A percentile compares a stretch with the other conserved stretches of the same genome.
These are phyloP conservation scores for Magnusiomyces clavatus DNA, from an alignment of 1,139 yeast genomes.

Conservation along the genomic window DNA sequence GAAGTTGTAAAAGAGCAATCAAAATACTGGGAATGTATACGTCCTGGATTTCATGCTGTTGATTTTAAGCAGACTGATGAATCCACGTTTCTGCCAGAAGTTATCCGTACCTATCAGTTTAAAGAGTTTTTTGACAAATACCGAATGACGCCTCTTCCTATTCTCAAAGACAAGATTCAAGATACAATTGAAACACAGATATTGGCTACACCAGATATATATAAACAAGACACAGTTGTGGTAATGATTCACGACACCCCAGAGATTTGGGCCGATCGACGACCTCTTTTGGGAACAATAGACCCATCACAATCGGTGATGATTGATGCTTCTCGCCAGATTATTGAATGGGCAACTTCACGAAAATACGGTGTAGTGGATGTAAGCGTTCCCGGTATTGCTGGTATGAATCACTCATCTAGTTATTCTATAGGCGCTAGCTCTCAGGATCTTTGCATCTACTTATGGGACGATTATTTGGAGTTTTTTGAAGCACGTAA, in stretches of 20 bases:
- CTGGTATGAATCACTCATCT: constrained; percentile 20
- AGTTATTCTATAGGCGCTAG: constrained; percentile 18
- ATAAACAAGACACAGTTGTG: constrained; percentile 49
- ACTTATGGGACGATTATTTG: constrained; percentile 86
- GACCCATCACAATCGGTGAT: constrained; percentile 64
- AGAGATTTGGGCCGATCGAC: constrained; percentile 82
- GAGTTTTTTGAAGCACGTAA: constrained; percentile 62
- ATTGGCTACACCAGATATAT: constrained; percentile 67
- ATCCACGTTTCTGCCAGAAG: constrained; percentile 35
- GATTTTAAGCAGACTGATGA: constrained; percentile 17
- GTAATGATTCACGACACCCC: constrained; percentile 87
- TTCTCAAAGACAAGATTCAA: constrained; percentile 37
- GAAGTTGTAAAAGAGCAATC: constrained; percentile 78
- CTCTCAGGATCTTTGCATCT: constrained; percentile 67
- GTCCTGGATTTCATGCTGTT: constrained; percentile 53
- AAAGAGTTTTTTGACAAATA: constrained; percentile 46
- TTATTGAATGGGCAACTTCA: constrained; percentile 48
- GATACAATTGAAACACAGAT: constrained; percentile 56
- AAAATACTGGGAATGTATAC: constrained; percentile 78
- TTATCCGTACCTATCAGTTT: constrained; percentile 66
- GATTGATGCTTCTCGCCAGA: constrained; percentile 50
- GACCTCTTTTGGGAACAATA: constrained; percentile 71
- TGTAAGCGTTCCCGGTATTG: constrained; percentile 56
- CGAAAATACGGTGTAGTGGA: constrained; percentile 71
- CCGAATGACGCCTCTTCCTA: constrained; percentile 62